These are phyloP conservation scores for Suillus spraguei DNA, from an alignment of 768 basidiomycete species.

Conservation along the genomic window DNA sequence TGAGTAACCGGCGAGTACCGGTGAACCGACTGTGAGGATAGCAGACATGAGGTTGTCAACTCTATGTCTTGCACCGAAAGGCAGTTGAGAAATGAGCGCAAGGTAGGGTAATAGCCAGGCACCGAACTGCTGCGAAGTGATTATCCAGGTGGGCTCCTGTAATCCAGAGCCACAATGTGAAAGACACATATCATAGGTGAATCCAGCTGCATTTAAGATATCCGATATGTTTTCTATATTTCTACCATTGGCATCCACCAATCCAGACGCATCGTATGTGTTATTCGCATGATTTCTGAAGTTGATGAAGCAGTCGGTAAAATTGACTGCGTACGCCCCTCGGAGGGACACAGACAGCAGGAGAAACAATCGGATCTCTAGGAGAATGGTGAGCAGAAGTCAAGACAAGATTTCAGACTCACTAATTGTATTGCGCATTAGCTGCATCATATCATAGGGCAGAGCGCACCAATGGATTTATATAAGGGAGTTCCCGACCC, in stretches of 20 bases:
- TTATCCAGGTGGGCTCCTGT: conserved; percentile 19
- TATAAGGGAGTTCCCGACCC: not conserved
- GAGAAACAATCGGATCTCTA: not conserved
- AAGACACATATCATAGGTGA: conserved; percentile 15
- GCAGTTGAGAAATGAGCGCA: conserved; percentile 49
- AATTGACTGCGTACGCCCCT: conserved; percentile 1
- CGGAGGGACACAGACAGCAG: not conserved
- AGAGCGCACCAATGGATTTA: not conserved
- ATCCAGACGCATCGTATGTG: not conserved
- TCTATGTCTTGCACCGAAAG: conserved; percentile 43
- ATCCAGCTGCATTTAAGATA: conserved; percentile 14
- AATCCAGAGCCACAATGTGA: conserved; percentile 12
- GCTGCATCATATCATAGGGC: not conserved
- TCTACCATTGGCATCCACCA: conserved; percentile 8
- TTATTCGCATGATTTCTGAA: conserved; percentile 10
- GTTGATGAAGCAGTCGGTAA: conserved; percentile 17
- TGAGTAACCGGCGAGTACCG: conserved; percentile 48
- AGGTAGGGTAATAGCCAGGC: conserved; percentile 53
- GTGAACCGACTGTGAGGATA: conserved; percentile 47
- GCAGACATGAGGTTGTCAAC: conserved; percentile 46
- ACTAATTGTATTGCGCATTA: not conserved
- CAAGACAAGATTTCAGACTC: not conserved
- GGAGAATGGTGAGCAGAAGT: not conserved
- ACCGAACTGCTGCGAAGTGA: conserved; percentile 38
- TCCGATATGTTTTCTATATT: not conserved